Evolutionary conservation across 106 monocot genomes (phyloP).

Genomic region (Platanthera zijinensis): DNA sequence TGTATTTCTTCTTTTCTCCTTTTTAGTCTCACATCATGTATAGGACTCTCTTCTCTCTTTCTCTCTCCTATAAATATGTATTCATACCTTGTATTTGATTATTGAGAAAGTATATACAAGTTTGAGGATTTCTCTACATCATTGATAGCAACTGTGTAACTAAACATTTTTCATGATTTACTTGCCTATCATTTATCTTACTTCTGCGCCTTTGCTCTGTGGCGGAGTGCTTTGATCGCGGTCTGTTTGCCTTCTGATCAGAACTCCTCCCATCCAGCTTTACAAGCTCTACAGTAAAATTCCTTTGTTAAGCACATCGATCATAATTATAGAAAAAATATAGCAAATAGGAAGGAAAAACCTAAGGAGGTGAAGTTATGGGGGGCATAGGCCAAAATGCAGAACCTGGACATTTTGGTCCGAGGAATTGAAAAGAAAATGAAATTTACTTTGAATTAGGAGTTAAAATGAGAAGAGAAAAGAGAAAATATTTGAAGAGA

Average conservation of each 20-base stretch:
- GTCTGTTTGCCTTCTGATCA: slow-evolving; percentile 38
- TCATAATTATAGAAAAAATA: not conserved
- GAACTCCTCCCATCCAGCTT: slow-evolving; percentile 18
- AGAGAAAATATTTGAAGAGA: not conserved
- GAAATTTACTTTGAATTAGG: not conserved
- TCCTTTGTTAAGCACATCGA: not conserved
- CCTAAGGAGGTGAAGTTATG: not conserved
- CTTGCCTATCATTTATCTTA: slow-evolving; percentile 76
- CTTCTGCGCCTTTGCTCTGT: slow-evolving; percentile 76
- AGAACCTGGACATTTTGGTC: not conserved
- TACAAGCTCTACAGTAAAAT: slow-evolving; percentile 17
- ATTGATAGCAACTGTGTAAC: not conserved
- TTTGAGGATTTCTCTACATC: too few species aligned
- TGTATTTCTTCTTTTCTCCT: too few species aligned
- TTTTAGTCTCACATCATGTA: too few species aligned
- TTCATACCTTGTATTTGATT: too few species aligned
- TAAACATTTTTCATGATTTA: not conserved
- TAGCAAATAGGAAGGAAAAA: not conserved
- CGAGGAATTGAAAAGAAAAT: not conserved
- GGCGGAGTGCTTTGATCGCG: slow-evolving; percentile 77
- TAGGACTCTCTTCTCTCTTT: too few species aligned
- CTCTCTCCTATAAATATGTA: too few species aligned
- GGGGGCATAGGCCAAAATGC: not conserved
- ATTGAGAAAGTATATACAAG: too few species aligned
- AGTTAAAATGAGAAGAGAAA: not conserved